phyloP scores from a whole-genome alignment of 2,329 filamentous ascomycete genomes.

The Coccinonectria pachysandricola region DNA sequence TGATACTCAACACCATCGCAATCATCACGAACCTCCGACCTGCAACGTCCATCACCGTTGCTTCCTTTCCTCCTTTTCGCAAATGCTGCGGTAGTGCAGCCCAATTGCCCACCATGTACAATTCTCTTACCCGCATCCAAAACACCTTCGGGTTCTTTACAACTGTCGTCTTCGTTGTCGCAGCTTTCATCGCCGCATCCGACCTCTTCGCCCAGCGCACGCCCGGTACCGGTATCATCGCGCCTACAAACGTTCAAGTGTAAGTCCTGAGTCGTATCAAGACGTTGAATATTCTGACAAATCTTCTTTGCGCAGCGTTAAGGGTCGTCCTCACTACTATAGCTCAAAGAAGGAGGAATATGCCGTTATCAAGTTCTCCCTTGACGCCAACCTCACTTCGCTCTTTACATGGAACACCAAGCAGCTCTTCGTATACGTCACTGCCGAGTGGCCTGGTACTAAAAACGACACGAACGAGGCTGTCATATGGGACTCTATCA shows the following conservation, averaged over 20 bases:
- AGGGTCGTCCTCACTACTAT: constrained; percentile 94
- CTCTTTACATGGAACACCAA: constrained; percentile 99
- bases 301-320: constrained; percentile 52
- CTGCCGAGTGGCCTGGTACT: constrained; percentile 54
- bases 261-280: too few species aligned
- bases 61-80: constrained; percentile 3
- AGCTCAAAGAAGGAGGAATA: constrained; percentile 89
- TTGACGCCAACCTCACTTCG: constrained; percentile 80
- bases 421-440: constrained; percentile 93
- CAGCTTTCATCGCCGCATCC: constrained; percentile 68
- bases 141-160: constrained; percentile 98
- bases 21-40: constrained; percentile 6
- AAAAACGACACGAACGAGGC: constrained; percentile 51
- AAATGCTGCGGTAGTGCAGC: constrained; percentile 9
- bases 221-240: constrained; percentile 49
- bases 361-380: constrained; percentile 84
- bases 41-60: constrained; percentile 1
- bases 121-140: constrained; percentile 72
- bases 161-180: constrained; percentile 76
- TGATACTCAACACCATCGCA: constrained; percentile 10
- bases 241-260: constrained; percentile 75
- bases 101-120: constrained; percentile 63
- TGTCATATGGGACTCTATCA: constrained; percentile 94
- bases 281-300: too few species aligned
- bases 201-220: constrained; percentile 61